Percentiles rank a stretch among this genome's conserved stretches.
phyloP scores from a whole-genome alignment of 768 basidiomycete species.

The Pleurotus djamor region DNA sequence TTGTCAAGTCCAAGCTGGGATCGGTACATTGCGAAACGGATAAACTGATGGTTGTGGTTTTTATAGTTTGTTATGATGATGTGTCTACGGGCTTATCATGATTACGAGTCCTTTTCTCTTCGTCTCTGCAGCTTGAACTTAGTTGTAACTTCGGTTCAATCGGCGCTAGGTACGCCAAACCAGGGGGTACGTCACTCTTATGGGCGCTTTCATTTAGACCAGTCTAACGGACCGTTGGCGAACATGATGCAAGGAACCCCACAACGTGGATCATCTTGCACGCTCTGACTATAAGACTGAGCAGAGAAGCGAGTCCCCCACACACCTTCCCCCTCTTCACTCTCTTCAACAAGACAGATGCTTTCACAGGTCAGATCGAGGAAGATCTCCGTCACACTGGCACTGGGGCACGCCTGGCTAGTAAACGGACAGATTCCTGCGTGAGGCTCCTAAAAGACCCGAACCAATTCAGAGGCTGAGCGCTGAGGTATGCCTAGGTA shows the following conservation, averaged over 20 bases:
- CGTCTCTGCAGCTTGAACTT: neutral
- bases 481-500: neutral
- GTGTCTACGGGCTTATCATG: neutral
- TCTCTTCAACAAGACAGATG: neutral
- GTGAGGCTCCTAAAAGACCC: neutral
- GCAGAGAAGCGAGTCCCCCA: neutral
- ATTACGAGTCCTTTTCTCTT: neutral
- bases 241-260: neutral
- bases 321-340: neutral
- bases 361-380: neutral
- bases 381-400: neutral
- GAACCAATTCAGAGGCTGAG: too few relatives aligned
- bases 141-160: neutral
- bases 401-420: neutral
- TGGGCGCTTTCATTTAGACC: neutral
- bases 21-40: slow-evolving; percentile 50
- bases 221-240: neutral
- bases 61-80: neutral
- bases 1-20: slow-evolving; percentile 65
- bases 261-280: neutral
- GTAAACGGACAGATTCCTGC: neutral
- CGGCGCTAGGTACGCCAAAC: too few relatives aligned
- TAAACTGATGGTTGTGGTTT: slow-evolving; percentile 15
- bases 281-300: neutral
- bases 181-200: neutral